Conservation (phyloP, 2,329 filamentous ascomycete species). For the Ramularia endophylla region DNA sequence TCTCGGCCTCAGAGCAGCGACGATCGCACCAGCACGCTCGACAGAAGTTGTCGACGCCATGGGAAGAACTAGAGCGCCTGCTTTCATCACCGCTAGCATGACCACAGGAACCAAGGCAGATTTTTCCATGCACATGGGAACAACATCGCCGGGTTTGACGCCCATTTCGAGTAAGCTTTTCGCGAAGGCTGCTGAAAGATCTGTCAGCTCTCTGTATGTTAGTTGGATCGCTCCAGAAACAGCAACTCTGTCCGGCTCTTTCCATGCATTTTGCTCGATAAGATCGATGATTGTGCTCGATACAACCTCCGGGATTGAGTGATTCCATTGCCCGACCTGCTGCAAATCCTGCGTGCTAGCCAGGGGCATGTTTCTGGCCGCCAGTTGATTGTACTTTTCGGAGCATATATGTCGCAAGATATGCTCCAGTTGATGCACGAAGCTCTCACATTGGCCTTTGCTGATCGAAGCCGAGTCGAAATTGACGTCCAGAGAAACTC, state of each 20-base stretch:
- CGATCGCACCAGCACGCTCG: too few relatives aligned
- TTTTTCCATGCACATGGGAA: slow-evolving; percentile 27
- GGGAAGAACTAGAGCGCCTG: slow-evolving; percentile 17
- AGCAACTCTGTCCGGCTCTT: not conserved
- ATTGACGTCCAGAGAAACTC: slow-evolving; percentile 2
- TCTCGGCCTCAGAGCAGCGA: too few relatives aligned
- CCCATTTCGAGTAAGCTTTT: too few relatives aligned
- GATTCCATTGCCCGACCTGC: not conserved
- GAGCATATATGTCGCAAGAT: slow-evolving; percentile 4
- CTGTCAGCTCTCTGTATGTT: not conserved
- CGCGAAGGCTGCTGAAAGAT: not conserved
- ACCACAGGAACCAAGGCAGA: slow-evolving; percentile 24
- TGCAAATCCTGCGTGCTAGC: not conserved
- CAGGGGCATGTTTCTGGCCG: too few relatives aligned
- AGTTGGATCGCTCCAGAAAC: not conserved
- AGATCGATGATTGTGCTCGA: not conserved
- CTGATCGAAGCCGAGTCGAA: slow-evolving; percentile 1
- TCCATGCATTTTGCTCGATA: not conserved
- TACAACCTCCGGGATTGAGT: not conserved
- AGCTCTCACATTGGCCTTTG: slow-evolving; percentile 2
- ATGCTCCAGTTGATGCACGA: slow-evolving; percentile 5
- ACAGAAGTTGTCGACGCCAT: too few relatives aligned
- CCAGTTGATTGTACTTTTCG: too few relatives aligned
- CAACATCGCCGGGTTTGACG: slow-evolving; percentile 1
- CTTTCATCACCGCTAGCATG: slow-evolving; percentile 27